These are phyloP conservation scores for Tilletia horrida DNA, from an alignment of 1,284 basidiomycete genomes.

Conservation along the genomic window DNA sequence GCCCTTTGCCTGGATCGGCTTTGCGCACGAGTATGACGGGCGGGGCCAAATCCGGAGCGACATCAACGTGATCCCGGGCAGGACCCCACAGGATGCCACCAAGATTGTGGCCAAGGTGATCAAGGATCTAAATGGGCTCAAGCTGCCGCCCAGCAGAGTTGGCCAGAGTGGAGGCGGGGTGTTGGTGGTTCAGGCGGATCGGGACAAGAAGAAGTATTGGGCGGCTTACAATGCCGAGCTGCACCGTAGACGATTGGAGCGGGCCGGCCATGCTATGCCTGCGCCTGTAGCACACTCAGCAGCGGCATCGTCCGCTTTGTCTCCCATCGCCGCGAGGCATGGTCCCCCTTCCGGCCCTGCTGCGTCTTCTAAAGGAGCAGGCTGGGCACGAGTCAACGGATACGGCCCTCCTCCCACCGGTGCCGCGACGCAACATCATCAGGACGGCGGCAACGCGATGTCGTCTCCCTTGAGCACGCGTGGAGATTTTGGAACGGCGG, in stretches of 20 bases:
- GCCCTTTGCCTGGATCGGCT: conserved; percentile 77
- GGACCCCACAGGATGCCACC: conserved; percentile 30
- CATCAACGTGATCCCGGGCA: conserved; percentile 4
- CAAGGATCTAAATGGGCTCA: conserved; percentile 25
- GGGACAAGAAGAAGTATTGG: conserved; percentile 26
- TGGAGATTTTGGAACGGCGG: no score
- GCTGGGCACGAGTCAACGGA: conserved; percentile 53
- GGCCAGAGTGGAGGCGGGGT: conserved; percentile 18
- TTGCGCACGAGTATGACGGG: conserved; percentile 55
- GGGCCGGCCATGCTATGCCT: conserved; percentile 4
- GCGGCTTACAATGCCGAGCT: conserved; percentile 26
- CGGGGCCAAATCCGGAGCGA: conserved; percentile 24
- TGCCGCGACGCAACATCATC: conserved; percentile 14
- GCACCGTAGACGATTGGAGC: conserved; percentile 16
- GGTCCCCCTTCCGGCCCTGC: conserved; percentile 45
- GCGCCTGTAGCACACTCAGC: conserved; percentile 13
- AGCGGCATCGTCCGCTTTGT: no score
- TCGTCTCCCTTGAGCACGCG: no score
- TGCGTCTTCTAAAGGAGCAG: conserved; percentile 30
- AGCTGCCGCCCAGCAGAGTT: conserved; percentile 21
- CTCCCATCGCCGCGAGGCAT: no score
- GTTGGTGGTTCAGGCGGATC: conserved; percentile 23
- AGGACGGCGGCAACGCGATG: conserved; percentile 32
- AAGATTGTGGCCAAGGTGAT: conserved; percentile 32
- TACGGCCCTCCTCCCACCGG: conserved; percentile 4